Evolutionary conservation across 2,329 filamentous ascomycete genomes (phyloP).

Genomic region (Diaporthe destruens): DNA sequence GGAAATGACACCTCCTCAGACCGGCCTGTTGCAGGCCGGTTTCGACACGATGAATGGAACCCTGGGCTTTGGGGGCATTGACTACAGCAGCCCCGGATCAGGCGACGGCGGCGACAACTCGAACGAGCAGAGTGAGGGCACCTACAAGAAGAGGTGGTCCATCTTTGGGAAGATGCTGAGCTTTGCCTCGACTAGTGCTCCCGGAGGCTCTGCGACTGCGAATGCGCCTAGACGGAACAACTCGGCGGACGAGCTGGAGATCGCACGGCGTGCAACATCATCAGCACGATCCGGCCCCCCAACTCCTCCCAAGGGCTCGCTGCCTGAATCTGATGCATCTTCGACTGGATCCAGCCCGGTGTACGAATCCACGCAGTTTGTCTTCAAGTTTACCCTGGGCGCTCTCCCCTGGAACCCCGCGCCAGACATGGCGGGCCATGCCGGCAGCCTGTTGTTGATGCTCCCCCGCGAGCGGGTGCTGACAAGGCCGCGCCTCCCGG

Average conservation of each 20-base stretch:
- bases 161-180: slow-evolving; percentile 74
- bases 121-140: slow-evolving; percentile 48
- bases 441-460: slow-evolving; percentile 65
- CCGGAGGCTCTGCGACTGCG: slow-evolving; percentile 35
- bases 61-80: slow-evolving; percentile 60
- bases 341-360: slow-evolving; percentile 68
- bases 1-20: slow-evolving; percentile 67
- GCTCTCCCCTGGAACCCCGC: slow-evolving; percentile 48
- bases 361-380: slow-evolving; percentile 69
- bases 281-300: slow-evolving; percentile 55
- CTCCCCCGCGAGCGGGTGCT: slow-evolving; percentile 73
- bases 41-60: slow-evolving; percentile 42
- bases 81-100: slow-evolving; percentile 41
- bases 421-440: slow-evolving; percentile 39
- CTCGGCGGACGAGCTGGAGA: slow-evolving; percentile 59
- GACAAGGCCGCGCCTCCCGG: slow-evolving; percentile 76
- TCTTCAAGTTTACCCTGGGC: slow-evolving; percentile 82
- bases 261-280: slow-evolving; percentile 63
- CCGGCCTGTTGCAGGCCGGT: slow-evolving; percentile 55
- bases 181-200: slow-evolving; percentile 49
- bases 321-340: slow-evolving; percentile 59
- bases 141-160: slow-evolving; percentile 70
- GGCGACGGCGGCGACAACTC: slow-evolving; percentile 35
- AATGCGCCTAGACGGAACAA: slow-evolving; percentile 45
- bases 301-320: slow-evolving; percentile 53